Conservation (phyloP, 805 yeast genomes). For the Starmerella lactis-condensi region DNA sequence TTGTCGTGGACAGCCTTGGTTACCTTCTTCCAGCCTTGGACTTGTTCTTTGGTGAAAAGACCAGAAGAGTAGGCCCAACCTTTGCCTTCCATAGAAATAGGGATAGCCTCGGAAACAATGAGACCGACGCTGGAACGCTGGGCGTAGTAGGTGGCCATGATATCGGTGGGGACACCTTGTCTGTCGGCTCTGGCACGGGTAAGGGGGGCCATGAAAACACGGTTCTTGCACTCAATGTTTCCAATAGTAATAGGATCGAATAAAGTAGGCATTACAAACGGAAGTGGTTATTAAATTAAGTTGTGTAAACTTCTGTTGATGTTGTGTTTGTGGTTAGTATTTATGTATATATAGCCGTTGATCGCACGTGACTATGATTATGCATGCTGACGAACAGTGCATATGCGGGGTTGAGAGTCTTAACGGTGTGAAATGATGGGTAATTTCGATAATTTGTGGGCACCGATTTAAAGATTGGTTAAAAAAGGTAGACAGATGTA, state of each 20-base stretch:
- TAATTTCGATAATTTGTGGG: no score
- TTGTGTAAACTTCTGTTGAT: no score
- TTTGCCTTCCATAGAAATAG: slow-evolving; percentile 28
- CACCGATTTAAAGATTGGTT: no score
- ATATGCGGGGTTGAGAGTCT: no score
- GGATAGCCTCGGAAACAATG: slow-evolving; percentile 39
- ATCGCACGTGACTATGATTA: no score
- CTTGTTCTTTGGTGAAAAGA: slow-evolving; percentile 19
- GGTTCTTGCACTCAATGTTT: slow-evolving; percentile 19
- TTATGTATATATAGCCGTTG: no score
- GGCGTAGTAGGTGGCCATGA: slow-evolving; percentile 33
- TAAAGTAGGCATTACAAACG: slow-evolving; percentile 8
- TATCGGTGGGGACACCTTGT: slow-evolving; percentile 28
- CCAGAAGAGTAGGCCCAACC: slow-evolving; percentile 22
- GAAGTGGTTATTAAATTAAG: no score
- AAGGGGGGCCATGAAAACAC: slow-evolving; percentile 33
- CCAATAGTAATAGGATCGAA: slow-evolving; percentile 26
- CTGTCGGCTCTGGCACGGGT: slow-evolving; percentile 27
- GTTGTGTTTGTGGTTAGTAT: no score
- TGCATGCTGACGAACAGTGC: no score
- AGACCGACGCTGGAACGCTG: slow-evolving; percentile 34
- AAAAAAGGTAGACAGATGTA: no score
- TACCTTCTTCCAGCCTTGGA: slow-evolving; percentile 23
- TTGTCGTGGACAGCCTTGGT: slow-evolving; percentile 16
- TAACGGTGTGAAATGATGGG: no score